Conservation (phyloP, 2,329 filamentous ascomycete genomes). For the Rhynchosporium agropyri region DNA sequence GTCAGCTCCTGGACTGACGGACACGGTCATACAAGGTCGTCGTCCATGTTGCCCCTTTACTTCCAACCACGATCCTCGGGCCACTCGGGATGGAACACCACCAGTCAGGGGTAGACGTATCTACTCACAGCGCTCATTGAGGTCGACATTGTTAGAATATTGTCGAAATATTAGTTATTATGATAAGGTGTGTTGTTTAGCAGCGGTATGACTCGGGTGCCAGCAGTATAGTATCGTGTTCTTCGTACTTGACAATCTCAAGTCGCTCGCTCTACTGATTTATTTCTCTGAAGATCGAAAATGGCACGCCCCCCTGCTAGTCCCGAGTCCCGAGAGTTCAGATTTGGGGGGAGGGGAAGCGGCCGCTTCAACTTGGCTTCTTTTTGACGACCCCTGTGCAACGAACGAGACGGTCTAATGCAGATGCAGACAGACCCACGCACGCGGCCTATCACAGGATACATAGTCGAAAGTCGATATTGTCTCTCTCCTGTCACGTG, state of each 20-base stretch:
- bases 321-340: slow-evolving; percentile 1
- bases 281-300: background rate
- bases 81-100: background rate
- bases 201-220: too few species aligned
- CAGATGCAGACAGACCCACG: background rate
- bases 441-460: too few species aligned
- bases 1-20: background rate
- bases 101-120: background rate
- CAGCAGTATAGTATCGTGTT: background rate
- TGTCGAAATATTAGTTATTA: too few species aligned
- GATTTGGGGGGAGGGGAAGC: background rate
- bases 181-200: background rate
- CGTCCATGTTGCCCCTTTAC: background rate
- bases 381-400: background rate
- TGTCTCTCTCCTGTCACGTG: too few species aligned
- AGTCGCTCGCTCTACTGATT: background rate
- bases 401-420: background rate
- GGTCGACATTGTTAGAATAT: background rate
- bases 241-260: background rate
- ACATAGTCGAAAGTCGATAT: too few species aligned
- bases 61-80: background rate
- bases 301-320: slow-evolving; percentile 8
- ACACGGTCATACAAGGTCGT: background rate
- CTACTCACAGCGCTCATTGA: slow-evolving; percentile 13
- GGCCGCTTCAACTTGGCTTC: background rate